phyloP scores from a whole-genome alignment of 1,139 yeast genomes.

The Lodderomyces elongisporus region DNA sequence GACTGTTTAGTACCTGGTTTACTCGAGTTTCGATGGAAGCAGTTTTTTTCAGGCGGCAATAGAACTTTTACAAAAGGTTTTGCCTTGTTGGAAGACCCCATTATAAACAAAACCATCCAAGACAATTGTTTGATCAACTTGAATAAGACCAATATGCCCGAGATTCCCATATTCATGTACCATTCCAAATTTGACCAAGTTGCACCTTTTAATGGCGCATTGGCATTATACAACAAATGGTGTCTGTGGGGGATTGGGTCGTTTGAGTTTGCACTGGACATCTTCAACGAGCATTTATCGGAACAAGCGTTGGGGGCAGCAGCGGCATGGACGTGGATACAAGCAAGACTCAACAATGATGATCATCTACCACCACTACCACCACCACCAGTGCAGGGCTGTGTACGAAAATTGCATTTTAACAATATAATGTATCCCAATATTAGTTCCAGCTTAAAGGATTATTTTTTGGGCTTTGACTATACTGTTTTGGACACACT shows the following conservation, averaged over 20 bases:
- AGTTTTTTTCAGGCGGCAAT: conserved; percentile 4
- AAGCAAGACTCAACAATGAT: conserved; percentile 8
- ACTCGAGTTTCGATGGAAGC: conserved; percentile 3
- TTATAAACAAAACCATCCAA: conserved; percentile 13
- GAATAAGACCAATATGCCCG: conserved; percentile 17
- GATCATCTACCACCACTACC: too few relatives aligned
- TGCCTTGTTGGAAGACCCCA: conserved; percentile 14
- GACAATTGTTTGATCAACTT: conserved; percentile 19
- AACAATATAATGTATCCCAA: conserved; percentile 9
- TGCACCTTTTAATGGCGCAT: conserved; percentile 23
- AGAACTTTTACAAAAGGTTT: conserved; percentile 14
- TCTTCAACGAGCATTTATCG: conserved; percentile 24
- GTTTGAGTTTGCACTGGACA: conserved; percentile 24
- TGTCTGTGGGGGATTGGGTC: conserved; percentile 28
- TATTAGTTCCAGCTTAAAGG: background rate
- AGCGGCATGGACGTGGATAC: conserved; percentile 28
- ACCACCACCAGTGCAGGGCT: conserved; percentile 9
- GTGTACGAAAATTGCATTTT: conserved; percentile 7
- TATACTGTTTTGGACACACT: conserved; percentile 1
- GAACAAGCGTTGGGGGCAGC: conserved; percentile 25
- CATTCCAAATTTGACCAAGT: conserved; percentile 28
- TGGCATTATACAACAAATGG: conserved; percentile 25
- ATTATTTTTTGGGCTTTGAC: conserved; percentile 6
- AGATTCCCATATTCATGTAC: conserved; percentile 30
- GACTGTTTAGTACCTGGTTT: conserved; percentile 6